phyloP scores from a whole-genome alignment of 2,329 filamentous ascomycete genomes.

The Talaromyces sp. region DNA sequence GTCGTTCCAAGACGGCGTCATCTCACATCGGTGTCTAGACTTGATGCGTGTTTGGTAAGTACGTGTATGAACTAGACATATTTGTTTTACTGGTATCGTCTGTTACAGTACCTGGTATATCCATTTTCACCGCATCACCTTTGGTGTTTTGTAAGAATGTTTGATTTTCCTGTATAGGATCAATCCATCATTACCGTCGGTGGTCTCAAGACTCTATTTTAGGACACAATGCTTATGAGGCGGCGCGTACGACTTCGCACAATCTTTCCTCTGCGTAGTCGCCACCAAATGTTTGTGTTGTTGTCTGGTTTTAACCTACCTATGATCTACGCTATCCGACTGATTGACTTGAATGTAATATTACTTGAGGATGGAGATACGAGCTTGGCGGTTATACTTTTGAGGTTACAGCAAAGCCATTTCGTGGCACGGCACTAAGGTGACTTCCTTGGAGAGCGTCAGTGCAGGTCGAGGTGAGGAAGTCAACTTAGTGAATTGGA shows the following conservation, averaged over 20 bases:
- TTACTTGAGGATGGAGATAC: no score
- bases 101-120: constrained; percentile 7
- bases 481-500: no score
- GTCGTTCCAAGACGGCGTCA: not conserved
- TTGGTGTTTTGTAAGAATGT: not conserved
- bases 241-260: not conserved
- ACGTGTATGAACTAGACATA: constrained; percentile 12
- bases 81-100: constrained; percentile 12
- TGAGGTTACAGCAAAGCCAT: no score
- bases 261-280: not conserved
- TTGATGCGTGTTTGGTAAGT: constrained; percentile 4
- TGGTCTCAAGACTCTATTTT: constrained; percentile 7
- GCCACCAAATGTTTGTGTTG: no score
- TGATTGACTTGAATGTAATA: no score
- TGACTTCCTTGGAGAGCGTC: no score
- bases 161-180: not conserved
- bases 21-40: not conserved
- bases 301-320: no score
- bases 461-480: no score
- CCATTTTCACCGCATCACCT: not conserved
- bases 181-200: not conserved
- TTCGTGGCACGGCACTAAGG: no score
- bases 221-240: not conserved
- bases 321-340: no score
- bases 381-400: no score